phyloP scores from a whole-genome alignment of 306 rosid species.

The Rosa multiflora region DNA sequence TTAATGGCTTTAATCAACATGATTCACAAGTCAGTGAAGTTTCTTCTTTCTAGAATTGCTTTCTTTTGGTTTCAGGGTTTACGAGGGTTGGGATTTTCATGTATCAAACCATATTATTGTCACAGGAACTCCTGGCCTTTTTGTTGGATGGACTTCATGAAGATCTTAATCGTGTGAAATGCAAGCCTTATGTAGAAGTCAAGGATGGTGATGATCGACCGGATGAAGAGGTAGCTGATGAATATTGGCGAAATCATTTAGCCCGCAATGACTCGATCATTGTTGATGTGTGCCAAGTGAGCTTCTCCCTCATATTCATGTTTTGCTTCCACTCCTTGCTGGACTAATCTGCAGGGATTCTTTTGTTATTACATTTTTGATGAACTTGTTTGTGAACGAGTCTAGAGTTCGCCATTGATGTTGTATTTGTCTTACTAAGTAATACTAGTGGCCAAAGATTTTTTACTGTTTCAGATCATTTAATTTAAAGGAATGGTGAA shows the following conservation, averaged over 20 bases:
- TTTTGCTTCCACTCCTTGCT: not conserved
- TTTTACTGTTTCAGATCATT: not conserved
- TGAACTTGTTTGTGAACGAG: not conserved
- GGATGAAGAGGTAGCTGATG: conserved; percentile 90
- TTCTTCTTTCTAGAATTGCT: conserved; percentile 32
- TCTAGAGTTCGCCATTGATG: too few relatives aligned
- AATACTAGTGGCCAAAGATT: not conserved
- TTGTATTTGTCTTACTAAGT: not conserved
- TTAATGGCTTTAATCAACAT: conserved; percentile 98
- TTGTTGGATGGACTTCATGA: conserved; percentile 98
- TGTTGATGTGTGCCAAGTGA: conserved; percentile 98
- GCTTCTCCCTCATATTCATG: conserved; percentile 14
- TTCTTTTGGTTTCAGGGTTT: conserved; percentile 28
- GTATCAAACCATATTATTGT: conserved; percentile 27
- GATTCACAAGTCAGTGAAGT: conserved; percentile 90
- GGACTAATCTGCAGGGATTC: too few relatives aligned
- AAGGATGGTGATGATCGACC: conserved; percentile 81
- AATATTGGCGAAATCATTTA: conserved; percentile 93
- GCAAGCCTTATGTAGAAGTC: conserved; percentile 92
- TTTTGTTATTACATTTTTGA: not conserved
- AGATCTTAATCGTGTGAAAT: conserved; percentile 96
- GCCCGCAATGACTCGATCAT: conserved; percentile 96
- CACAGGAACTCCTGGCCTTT: conserved; percentile 93
- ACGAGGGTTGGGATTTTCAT: conserved; percentile 14
- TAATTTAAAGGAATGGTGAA: not conserved